Conservation (phyloP, 2,329 filamentous ascomycete genomes). For the Diplodia seriata region DNA sequence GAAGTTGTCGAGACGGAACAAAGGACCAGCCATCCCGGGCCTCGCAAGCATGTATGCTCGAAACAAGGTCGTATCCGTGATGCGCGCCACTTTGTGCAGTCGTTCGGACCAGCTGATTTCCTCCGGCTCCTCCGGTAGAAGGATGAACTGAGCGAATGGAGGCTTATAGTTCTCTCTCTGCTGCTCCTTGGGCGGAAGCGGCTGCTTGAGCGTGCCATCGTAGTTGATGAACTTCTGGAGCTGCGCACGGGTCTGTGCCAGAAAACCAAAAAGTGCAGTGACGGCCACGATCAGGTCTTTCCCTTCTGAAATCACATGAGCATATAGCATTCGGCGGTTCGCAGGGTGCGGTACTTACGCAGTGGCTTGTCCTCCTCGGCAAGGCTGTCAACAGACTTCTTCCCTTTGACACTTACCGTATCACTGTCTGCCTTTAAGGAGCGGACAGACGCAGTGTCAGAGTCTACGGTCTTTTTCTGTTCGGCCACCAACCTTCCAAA, state of each 20-base stretch:
- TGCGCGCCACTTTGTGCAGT: slow-evolving; percentile 75
- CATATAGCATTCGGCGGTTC: background rate
- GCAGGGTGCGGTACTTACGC: slow-evolving; percentile 31
- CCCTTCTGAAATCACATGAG: slow-evolving; percentile 61
- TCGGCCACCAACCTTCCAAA: slow-evolving; percentile 57
- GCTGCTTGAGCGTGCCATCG: slow-evolving; percentile 64
- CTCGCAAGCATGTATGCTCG: slow-evolving; percentile 92
- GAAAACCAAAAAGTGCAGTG: slow-evolving; percentile 81
- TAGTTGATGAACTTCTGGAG: slow-evolving; percentile 67
- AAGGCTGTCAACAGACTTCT: slow-evolving; percentile 51
- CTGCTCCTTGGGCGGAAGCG: slow-evolving; percentile 56
- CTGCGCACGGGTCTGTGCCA: slow-evolving; percentile 79
- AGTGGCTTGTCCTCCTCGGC: slow-evolving; percentile 55
- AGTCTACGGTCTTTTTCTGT: slow-evolving; percentile 52
- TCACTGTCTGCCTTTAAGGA: slow-evolving; percentile 66
- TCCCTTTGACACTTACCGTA: slow-evolving; percentile 59
- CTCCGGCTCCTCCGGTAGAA: slow-evolving; percentile 42
- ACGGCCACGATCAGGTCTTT: slow-evolving; percentile 85
- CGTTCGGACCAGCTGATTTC: slow-evolving; percentile 70
- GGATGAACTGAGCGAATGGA: slow-evolving; percentile 54
- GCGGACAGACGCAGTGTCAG: slow-evolving; percentile 64
- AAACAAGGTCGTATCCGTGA: slow-evolving; percentile 95
- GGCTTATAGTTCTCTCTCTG: slow-evolving; percentile 48
- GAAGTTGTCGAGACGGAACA: slow-evolving; percentile 96
- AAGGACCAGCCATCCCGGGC: slow-evolving; percentile 81